Conservation (phyloP, 1,284 basidiomycete genomes). For the Nidula niveotomentosa region DNA sequence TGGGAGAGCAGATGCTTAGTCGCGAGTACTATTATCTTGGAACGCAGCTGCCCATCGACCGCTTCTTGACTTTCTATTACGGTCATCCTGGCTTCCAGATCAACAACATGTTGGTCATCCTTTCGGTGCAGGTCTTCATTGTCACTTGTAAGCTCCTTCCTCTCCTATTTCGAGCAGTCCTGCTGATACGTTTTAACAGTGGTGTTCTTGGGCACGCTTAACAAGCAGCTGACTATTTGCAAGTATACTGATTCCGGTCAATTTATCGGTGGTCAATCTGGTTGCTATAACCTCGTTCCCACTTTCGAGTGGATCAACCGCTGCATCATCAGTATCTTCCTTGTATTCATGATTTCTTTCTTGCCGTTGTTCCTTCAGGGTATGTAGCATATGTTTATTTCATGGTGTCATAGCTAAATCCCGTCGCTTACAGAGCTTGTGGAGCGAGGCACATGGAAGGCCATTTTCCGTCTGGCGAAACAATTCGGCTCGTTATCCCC, state of each 20-base stretch:
- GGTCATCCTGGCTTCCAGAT: conserved; percentile 99
- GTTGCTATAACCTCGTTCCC: conserved; percentile 89
- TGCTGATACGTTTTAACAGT: conserved; percentile 41
- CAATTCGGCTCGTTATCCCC: conserved; percentile 94
- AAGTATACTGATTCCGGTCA: conserved; percentile 71
- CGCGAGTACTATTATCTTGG: conserved; percentile 99
- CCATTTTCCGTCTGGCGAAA: conserved; percentile 85
- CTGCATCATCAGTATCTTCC: conserved; percentile 94
- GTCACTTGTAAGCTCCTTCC: conserved; percentile 63
- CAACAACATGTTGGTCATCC: conserved; percentile 98
- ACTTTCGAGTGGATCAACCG: conserved; percentile 93
- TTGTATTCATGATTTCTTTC: conserved; percentile 96
- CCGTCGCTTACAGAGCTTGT: conserved; percentile 68
- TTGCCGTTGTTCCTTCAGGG: conserved; percentile 93
- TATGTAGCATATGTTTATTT: conserved; percentile 29
- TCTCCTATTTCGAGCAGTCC: conserved; percentile 1
- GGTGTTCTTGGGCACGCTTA: conserved; percentile 91
- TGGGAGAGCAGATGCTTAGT: conserved; percentile 99
- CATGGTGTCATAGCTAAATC: conserved; percentile 1
- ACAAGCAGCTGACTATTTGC: conserved; percentile 79
- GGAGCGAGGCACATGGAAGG: conserved; percentile 88
- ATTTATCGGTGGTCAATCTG: conserved; percentile 72
- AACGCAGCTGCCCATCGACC: conserved; percentile 97
- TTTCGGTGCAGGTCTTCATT: conserved; percentile 93
- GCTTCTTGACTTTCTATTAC: conserved; percentile 99